These are phyloP conservation scores for Globisporangium rhizosaccharum DNA, from an alignment of 352 stramenopile species.

Conservation along the genomic window DNA sequence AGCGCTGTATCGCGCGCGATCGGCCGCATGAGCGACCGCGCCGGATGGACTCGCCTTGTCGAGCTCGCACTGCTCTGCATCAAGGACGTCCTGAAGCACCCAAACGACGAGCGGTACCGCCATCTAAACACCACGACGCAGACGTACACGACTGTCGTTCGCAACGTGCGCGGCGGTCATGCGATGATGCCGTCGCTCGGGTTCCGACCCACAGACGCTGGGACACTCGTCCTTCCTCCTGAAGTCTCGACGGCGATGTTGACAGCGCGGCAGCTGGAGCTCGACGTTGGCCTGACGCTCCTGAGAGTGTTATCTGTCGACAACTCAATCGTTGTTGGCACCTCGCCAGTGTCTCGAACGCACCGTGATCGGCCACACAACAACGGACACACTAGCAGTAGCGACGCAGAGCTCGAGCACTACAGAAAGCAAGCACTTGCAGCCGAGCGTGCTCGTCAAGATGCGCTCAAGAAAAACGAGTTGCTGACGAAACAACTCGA, in stretches of 20 bases:
- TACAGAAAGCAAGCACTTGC: conserved; percentile 23
- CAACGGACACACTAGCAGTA: background rate
- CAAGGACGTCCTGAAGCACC: conserved; percentile 43
- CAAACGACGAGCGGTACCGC: conserved; percentile 38
- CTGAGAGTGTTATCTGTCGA: background rate
- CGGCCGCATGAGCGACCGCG: conserved; percentile 4
- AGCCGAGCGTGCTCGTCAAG: conserved; percentile 22
- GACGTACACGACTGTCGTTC: conserved; percentile 40
- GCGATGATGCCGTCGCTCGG: conserved; percentile 40
- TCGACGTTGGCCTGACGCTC: conserved; percentile 29
- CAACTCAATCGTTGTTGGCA: background rate
- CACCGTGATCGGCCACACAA: background rate
- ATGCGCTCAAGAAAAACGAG: conserved; percentile 18
- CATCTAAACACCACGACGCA: conserved; percentile 43
- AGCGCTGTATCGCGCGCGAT: conserved; percentile 42
- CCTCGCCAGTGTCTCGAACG: background rate
- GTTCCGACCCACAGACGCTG: conserved; percentile 45
- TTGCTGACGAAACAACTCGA: conserved; percentile 25
- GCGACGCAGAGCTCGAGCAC: conserved; percentile 14
- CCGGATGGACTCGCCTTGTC: conserved; percentile 30
- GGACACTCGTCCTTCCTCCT: conserved; percentile 27
- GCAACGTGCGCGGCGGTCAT: conserved; percentile 25
- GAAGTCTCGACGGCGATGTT: conserved; percentile 22
- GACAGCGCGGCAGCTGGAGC: conserved; percentile 34
- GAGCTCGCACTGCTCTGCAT: conserved; percentile 46